Conservation (phyloP, 805 yeast species). For the Metschnikowia dekortorum region DNA sequence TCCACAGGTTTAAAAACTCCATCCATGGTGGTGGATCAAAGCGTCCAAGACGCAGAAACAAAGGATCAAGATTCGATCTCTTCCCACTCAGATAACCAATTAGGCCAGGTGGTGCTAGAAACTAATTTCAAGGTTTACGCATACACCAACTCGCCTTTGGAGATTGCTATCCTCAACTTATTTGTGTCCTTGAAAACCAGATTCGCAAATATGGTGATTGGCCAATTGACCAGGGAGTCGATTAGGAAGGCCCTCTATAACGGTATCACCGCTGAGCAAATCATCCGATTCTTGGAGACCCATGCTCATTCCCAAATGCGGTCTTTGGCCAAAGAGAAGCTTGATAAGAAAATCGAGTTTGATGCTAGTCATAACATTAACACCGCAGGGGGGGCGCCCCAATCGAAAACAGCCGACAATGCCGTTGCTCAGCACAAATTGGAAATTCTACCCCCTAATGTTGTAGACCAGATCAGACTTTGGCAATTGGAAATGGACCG, state of each 20-base stretch:
- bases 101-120: constrained; percentile 81
- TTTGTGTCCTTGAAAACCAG: constrained; percentile 84
- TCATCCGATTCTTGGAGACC: constrained; percentile 78
- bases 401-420: constrained; percentile 23
- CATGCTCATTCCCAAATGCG: constrained; percentile 95
- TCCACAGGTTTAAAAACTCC: constrained; percentile 67
- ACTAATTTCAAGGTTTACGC: constrained; percentile 93
- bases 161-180: constrained; percentile 84
- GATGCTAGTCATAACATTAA: constrained; percentile 48
- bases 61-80: constrained; percentile 13
- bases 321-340: constrained; percentile 62
- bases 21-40: constrained; percentile 69
- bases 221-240: constrained; percentile 89
- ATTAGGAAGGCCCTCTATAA: constrained; percentile 75
- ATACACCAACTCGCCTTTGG: constrained; percentile 89
- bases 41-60: constrained; percentile 33
- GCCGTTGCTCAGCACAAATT: constrained; percentile 44
- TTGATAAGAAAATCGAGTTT: constrained; percentile 64
- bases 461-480: constrained; percentile 89
- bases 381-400: constrained; percentile 40
- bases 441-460: constrained; percentile 85
- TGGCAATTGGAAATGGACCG: constrained; percentile 98
- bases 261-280: constrained; percentile 95
- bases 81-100: constrained; percentile 20
- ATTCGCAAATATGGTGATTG: constrained; percentile 89